Evolutionary conservation across 129 eudicot species (phyloP).

Genomic region (Escallonia rubra): DNA sequence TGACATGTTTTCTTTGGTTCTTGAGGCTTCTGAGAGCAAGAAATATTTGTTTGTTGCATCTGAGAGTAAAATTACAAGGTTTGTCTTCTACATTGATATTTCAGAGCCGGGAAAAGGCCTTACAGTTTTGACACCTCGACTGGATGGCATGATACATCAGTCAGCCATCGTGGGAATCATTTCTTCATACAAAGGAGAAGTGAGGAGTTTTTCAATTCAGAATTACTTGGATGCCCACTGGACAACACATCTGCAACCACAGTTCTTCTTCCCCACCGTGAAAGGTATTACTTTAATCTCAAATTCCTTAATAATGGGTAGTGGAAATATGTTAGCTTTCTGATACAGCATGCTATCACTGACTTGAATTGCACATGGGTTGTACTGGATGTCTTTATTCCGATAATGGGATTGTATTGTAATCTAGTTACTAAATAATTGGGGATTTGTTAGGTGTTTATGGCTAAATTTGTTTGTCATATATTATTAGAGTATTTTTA

Average conservation of each 20-base stretch:
- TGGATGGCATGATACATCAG: conserved; percentile 80
- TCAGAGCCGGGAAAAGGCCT: conserved; percentile 65
- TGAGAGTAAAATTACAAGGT: conserved; percentile 79
- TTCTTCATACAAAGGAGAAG: conserved; percentile 82
- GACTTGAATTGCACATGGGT: too few relatives aligned
- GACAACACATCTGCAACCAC: conserved; percentile 59
- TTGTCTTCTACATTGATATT: conserved; percentile 72
- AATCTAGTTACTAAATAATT: too few relatives aligned
- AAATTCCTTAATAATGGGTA: background rate
- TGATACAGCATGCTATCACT: too few relatives aligned
- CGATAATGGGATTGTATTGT: too few relatives aligned
- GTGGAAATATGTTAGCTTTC: background rate
- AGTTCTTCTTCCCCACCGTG: conserved; percentile 77
- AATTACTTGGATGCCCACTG: conserved; percentile 81
- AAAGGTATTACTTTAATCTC: conserved; percentile 40
- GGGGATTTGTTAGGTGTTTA: too few relatives aligned
- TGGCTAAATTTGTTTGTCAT: too few relatives aligned
- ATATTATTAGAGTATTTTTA: too few relatives aligned
- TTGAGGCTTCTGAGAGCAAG: conserved; percentile 86
- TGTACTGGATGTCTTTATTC: too few relatives aligned
- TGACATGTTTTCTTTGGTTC: conserved; percentile 72
- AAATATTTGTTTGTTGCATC: conserved; percentile 73
- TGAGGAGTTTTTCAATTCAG: conserved; percentile 78
- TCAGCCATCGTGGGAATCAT: conserved; percentile 88
- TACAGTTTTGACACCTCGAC: conserved; percentile 64